A percentile compares a stretch with the other conserved stretches of the same genome.
Conservation (phyloP, 2,329 filamentous ascomycete species). For the Sclerotinia subarctica region DNA sequence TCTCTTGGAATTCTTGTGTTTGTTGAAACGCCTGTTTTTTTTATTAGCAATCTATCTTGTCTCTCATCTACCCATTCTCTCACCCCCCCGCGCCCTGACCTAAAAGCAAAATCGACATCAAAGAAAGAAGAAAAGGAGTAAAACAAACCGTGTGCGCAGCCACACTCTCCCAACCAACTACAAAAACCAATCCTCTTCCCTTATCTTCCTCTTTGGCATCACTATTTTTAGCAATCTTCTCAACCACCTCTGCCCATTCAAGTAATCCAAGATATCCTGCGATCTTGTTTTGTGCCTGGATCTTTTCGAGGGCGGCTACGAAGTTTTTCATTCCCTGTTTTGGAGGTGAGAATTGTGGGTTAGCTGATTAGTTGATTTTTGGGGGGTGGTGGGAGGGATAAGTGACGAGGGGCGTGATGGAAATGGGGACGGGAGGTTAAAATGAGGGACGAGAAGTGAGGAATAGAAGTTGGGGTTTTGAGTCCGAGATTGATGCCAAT, state of each 20-base stretch:
- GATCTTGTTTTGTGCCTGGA: not conserved
- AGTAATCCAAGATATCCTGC: not conserved
- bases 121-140: not conserved
- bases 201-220: constrained; percentile 12
- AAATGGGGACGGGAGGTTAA: not conserved
- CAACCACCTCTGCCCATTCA: not conserved
- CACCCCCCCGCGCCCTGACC: not conserved
- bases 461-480: not conserved
- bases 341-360: not conserved
- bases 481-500: too few relatives aligned
- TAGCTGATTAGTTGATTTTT: not conserved
- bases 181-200: constrained; percentile 25
- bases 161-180: constrained; percentile 30
- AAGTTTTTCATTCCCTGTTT: not conserved
- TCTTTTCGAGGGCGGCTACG: not conserved
- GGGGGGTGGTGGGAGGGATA: too few relatives aligned
- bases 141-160: constrained; percentile 28
- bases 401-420: too few relatives aligned
- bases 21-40: constrained; percentile 25
- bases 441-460: not conserved
- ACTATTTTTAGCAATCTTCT: not conserved
- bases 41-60: not conserved
- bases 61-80: not conserved
- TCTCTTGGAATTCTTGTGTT: constrained; percentile 25
- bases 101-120: too few relatives aligned